phyloP scores from a whole-genome alignment of 1,284 basidiomycete genomes.

The Malassezia japonica region DNA sequence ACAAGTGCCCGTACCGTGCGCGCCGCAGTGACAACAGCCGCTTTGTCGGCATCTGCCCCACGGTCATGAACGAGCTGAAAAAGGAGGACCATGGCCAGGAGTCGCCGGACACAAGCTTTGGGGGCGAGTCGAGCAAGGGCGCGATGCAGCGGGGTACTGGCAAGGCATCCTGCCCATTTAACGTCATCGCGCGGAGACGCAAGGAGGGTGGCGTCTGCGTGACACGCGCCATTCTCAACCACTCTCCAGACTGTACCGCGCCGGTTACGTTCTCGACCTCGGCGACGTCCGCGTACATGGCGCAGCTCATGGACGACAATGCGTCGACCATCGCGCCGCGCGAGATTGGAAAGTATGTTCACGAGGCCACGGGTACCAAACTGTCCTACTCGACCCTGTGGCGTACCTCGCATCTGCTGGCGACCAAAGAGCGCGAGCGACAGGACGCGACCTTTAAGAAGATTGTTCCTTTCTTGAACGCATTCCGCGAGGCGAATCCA shows the following conservation, averaged over 20 bases:
- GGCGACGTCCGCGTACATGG: slow-evolving; percentile 18
- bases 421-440: slow-evolving; percentile 15
- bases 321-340: slow-evolving; percentile 15
- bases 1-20: slow-evolving; percentile 18
- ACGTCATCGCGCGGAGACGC: slow-evolving; percentile 15
- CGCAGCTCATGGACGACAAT: slow-evolving; percentile 15
- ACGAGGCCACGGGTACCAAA: slow-evolving; percentile 17
- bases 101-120: neutral
- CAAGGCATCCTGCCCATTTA: slow-evolving; percentile 10
- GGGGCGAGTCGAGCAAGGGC: neutral
- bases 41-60: slow-evolving; percentile 16
- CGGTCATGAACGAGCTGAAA: slow-evolving; percentile 16
- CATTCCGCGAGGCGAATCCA: slow-evolving; percentile 17
- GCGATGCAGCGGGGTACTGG: neutral
- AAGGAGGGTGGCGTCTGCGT: slow-evolving; percentile 18
- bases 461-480: slow-evolving; percentile 17
- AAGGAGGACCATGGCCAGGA: slow-evolving; percentile 2
- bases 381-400: slow-evolving; percentile 18
- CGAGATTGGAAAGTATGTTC: slow-evolving; percentile 18
- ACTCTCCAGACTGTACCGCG: slow-evolving; percentile 10
- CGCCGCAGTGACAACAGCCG: slow-evolving; percentile 18
- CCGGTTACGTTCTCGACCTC: slow-evolving; percentile 16
- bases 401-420: slow-evolving; percentile 17
- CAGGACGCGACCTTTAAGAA: slow-evolving; percentile 16
- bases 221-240: slow-evolving; percentile 12